Evolutionary conservation across 208 protist genomes (phyloP), one percentile per base, ranked within the genome.

Genomic region (Zelonia costaricensis): DNA sequence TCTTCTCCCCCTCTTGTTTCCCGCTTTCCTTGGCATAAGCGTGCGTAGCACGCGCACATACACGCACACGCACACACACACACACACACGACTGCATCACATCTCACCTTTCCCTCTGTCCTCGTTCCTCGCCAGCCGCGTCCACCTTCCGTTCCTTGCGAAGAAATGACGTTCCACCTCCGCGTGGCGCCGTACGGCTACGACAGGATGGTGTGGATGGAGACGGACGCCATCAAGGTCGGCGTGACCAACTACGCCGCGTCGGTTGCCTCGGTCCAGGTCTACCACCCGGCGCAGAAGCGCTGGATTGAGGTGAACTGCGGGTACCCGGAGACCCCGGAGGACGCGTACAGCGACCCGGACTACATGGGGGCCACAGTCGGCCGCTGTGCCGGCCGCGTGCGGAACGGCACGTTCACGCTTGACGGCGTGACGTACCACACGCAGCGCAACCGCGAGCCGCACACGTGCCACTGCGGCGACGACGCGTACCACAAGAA

Each of bases 331-430:
- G 48, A 69, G 59, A 82, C 79, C 51, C 64, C 76, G 25, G 75
- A 88, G 70, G 78, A 78, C 13, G 48, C 51, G 15, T 69, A 60
- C 31, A 78, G 80, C 46, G 61, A 66, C 28, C 66, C 42, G 31
- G 71, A 60, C 25, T 86, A 82, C 75, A 82, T 84, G 55, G 78
- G 78, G 30, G 69, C 68, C 65, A 91, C 81, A 13, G 78, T 83
- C 8, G 84, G 84, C 33, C 78, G 81, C 66, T 82, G 73, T 38
- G 84, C 84, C 23, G 84, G 81, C 33, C 84, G 84, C 39, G 80
- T 91, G 33, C 33, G 33, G 4, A 49, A 81, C 20, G 84, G 75
- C 54, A 70, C 57, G 8, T 84, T 88, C 58, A 54, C 39, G 20
- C 60, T 88, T 16, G 71, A 84, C 51, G 71, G 74, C 31, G 59